Conservation (phyloP, 2,329 filamentous ascomycete genomes). For the Xylariomycetidae sp. region DNA sequence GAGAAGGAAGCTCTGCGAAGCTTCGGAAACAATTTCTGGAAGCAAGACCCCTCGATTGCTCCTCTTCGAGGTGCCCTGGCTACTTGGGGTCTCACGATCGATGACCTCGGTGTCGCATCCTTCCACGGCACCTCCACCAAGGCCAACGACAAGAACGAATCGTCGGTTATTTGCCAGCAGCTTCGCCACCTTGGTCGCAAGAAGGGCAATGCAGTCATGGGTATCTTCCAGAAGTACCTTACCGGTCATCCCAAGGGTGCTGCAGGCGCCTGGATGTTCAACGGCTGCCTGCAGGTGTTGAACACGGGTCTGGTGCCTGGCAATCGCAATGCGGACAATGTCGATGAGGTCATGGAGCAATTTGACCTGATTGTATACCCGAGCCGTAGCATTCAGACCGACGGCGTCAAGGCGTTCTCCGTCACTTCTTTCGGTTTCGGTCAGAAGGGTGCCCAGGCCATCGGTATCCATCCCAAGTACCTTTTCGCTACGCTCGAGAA, state of each 20-base stretch:
- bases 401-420: slow-evolving; percentile 97
- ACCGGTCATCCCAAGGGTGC: slow-evolving; percentile 99
- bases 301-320: slow-evolving; percentile 92
- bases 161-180: slow-evolving; percentile 93
- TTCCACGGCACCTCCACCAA: slow-evolving; percentile 99
- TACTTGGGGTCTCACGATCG: slow-evolving; percentile 96
- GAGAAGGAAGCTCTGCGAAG: slow-evolving; percentile 89
- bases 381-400: slow-evolving; percentile 90
- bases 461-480: slow-evolving; percentile 92
- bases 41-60: slow-evolving; percentile 86
- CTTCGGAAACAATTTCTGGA: slow-evolving; percentile 99
- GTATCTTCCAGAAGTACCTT: slow-evolving; percentile 99
- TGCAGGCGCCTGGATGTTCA: slow-evolving; percentile 99
- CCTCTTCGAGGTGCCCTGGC: slow-evolving; percentile 92
- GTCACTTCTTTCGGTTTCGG: slow-evolving; percentile 99
- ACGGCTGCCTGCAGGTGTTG: slow-evolving; percentile 91
- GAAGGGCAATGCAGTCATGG: slow-evolving; percentile 93
- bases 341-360: slow-evolving; percentile 93
- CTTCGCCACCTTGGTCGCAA: slow-evolving; percentile 88
- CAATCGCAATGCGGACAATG: slow-evolving; percentile 96
- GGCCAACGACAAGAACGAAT: slow-evolving; percentile 99
- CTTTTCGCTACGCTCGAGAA: slow-evolving; percentile 91
- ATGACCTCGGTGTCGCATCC: slow-evolving; percentile 89
- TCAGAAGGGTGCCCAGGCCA: slow-evolving; percentile 95
- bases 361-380: slow-evolving; percentile 98